Percentiles rank a stretch among this genome's conserved stretches.
These are phyloP conservation scores for Irpex sp. DNA, from an alignment of 1,284 basidiomycete genomes.

Conservation along the genomic window DNA sequence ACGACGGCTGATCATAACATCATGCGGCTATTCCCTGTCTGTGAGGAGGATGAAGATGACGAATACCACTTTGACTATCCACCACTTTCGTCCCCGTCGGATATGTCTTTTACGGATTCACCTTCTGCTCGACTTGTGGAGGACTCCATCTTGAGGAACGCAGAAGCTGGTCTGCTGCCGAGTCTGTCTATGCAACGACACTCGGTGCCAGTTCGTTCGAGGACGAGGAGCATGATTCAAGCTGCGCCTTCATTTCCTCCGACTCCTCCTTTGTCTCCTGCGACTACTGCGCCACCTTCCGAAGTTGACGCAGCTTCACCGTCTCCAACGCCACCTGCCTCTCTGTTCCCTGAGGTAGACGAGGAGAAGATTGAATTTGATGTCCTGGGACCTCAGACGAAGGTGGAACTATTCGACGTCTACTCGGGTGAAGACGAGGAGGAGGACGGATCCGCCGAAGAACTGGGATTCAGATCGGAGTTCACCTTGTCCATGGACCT, in stretches of 20 bases:
- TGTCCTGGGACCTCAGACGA: conserved; percentile 16
- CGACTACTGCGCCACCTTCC: conserved; percentile 3
- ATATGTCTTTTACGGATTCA: not conserved
- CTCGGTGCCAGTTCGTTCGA: conserved; percentile 21
- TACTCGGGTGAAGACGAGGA: conserved; percentile 12
- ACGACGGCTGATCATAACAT: conserved; percentile 23
- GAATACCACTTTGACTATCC: conserved; percentile 15
- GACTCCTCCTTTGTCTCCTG: conserved; percentile 4
- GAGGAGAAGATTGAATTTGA: conserved; percentile 19
- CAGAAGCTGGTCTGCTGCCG: conserved; percentile 18
- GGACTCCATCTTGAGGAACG: not conserved
- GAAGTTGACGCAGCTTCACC: conserved; percentile 3
- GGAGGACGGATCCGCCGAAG: not conserved
- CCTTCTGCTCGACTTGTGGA: not conserved
- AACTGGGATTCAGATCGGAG: conserved; percentile 11
- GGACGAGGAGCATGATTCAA: conserved; percentile 22
- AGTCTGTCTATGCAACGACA: conserved; percentile 15
- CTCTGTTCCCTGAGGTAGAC: not conserved
- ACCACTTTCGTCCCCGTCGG: not conserved
- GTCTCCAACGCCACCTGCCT: conserved; percentile 15
- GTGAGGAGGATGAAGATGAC: conserved; percentile 41
- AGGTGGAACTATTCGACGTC: conserved; percentile 20
- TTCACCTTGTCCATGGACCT: conserved; percentile 28
- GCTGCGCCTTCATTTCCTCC: conserved; percentile 10
- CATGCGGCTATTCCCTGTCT: conserved; percentile 42